Conservation (phyloP, 1,284 basidiomycete genomes). For the Moesziomyces antarcticus region DNA sequence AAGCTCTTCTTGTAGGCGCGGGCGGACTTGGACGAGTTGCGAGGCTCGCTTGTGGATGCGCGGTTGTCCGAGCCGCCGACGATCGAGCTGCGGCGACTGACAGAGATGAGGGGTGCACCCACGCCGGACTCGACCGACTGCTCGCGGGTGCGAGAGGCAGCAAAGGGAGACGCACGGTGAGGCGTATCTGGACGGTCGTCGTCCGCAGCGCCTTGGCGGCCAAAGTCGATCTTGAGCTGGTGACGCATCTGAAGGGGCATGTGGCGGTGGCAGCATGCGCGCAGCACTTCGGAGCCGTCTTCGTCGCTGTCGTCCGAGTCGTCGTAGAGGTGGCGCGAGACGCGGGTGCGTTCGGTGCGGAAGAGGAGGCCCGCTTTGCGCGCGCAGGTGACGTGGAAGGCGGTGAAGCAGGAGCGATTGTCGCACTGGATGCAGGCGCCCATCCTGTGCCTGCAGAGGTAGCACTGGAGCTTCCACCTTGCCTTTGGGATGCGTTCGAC, state of each 20-base stretch:
- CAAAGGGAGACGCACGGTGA: slow-evolving; percentile 31
- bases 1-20: slow-evolving; percentile 73
- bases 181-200: slow-evolving; percentile 38
- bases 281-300: slow-evolving; percentile 41
- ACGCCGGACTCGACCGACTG: slow-evolving; percentile 33
- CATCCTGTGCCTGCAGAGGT: slow-evolving; percentile 80
- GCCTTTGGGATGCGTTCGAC: slow-evolving; percentile 88
- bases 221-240: slow-evolving; percentile 47
- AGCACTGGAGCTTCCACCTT: slow-evolving; percentile 90
- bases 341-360: slow-evolving; percentile 50
- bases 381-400: slow-evolving; percentile 96
- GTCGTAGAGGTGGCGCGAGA: slow-evolving; percentile 45
- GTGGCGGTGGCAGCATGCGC: slow-evolving; percentile 64
- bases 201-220: slow-evolving; percentile 19
- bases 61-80: slow-evolving; percentile 23
- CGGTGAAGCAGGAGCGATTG: slow-evolving; percentile 88
- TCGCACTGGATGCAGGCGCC: slow-evolving; percentile 98
- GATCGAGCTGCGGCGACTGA: slow-evolving; percentile 45
- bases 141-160: slow-evolving; percentile 40
- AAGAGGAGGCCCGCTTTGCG: slow-evolving; percentile 69
- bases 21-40: slow-evolving; percentile 69
- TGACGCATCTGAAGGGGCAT: slow-evolving; percentile 46
- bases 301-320: slow-evolving; percentile 48
- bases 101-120: slow-evolving; percentile 37
- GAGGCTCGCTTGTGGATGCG: slow-evolving; percentile 10